Base-by-base conservation (phyloP, 1,284 basidiomycete species). In the Microbotryum violaceum region DNA sequence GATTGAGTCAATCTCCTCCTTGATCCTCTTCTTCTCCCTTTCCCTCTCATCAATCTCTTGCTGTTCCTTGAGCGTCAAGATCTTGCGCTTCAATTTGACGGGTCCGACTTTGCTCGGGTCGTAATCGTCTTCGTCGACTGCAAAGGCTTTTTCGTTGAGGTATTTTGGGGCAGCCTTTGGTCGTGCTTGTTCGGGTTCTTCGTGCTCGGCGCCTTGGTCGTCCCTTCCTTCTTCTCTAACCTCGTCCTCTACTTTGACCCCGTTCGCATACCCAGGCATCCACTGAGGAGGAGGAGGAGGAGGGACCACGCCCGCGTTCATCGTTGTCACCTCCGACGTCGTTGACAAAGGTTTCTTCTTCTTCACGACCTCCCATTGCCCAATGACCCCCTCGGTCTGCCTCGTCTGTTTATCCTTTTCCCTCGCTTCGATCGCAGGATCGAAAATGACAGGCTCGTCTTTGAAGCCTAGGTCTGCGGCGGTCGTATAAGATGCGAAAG, bases 401-500 rank as follows among this genome's bases (percentile, higher is more conserved):
- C 83, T 78, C 63, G 80, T 74, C 71, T 83, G 81, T 23, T 48
- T 50, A 47, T 82, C 78, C 76, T 86, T 83, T 23, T 82, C 80
- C 62, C 78, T 77, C 64, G 80, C 71, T 63, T 82, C 73, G 67
- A 83, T 21, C n/a, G 62, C 57, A 63, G 63, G 65, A 63, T 66
- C 50, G 14, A 67, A 56, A 18, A 66, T 84, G 18, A 78, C 82
- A 64, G 90, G 87, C 0, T 85, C 84, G 70, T 92, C 88, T 7
- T 75, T 79, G 69, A 84, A 86, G 0, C 92, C 91, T 0, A 94
- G 80, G 2, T 86, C 87, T 53, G 82, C 84, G 0, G 93, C 87
- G 0, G 89, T 90, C 20, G 88, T 84, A 75, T 98, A 98, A 74
- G 93, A 87, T 3, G 86, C 79, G 66, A 80, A 91, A 53, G 83